Conservation (phyloP, 2,329 filamentous ascomycete species). For the Cladobotryum mycophilum region DNA sequence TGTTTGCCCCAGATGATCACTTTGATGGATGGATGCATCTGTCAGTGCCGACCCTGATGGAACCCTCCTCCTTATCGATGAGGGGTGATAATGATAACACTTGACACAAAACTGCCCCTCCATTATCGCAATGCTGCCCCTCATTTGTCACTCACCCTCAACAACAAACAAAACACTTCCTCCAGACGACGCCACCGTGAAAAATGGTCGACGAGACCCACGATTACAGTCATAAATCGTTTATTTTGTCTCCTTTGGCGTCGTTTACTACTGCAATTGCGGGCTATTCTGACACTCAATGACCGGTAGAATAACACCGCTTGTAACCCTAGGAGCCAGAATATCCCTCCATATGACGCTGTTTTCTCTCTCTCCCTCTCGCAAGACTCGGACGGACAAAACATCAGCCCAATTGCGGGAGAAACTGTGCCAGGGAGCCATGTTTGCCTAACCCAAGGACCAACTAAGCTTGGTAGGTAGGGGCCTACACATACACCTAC, state of each 20-base stretch:
- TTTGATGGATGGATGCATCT: background rate
- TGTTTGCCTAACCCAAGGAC: background rate
- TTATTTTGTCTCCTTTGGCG: too few species aligned
- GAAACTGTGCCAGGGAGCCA: too few species aligned
- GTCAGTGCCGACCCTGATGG: background rate
- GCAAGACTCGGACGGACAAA: too few species aligned
- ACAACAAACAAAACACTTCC: constrained; percentile 2
- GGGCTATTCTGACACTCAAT: background rate
- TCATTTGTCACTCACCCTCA: background rate
- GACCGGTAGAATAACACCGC: background rate
- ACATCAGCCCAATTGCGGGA: too few species aligned
- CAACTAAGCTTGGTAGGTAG: too few species aligned
- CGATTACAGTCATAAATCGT: too few species aligned
- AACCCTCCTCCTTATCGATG: constrained; percentile 9
- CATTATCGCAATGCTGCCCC: background rate
- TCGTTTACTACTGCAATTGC: background rate
- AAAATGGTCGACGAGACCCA: too few species aligned
- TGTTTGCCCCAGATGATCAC: too few species aligned
- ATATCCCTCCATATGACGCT: too few species aligned
- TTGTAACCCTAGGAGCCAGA: too few species aligned
- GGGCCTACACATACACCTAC: too few species aligned
- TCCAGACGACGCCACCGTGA: background rate
- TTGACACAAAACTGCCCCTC: constrained; percentile 7
- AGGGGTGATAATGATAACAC: constrained; percentile 7
- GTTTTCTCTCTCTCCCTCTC: too few species aligned